Conservation (phyloP, 306 rosid genomes). For the Echinosophora koreensis region DNA sequence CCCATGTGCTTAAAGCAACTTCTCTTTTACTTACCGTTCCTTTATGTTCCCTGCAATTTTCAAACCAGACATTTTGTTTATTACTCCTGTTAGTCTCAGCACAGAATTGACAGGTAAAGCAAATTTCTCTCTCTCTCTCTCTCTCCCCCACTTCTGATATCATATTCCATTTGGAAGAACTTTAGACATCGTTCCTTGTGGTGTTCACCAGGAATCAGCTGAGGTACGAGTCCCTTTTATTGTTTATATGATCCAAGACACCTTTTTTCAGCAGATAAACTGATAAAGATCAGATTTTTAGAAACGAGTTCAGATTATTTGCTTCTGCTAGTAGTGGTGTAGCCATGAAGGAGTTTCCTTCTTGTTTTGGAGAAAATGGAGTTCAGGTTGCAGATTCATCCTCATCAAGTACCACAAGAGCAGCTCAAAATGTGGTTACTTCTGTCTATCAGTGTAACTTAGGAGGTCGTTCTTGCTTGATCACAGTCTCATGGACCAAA, state of each 20-base stretch:
- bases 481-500: slow-evolving; percentile 90
- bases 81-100: slow-evolving; percentile 35
- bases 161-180: slow-evolving; percentile 43
- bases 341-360: slow-evolving; percentile 92
- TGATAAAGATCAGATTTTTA: slow-evolving; percentile 36
- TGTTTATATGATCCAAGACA: slow-evolving; percentile 31
- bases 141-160: slow-evolving; percentile 1
- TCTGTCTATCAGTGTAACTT: slow-evolving; percentile 81
- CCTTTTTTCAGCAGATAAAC: slow-evolving; percentile 32
- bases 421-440: slow-evolving; percentile 75
- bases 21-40: slow-evolving; percentile 43
- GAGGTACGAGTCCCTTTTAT: slow-evolving; percentile 41
- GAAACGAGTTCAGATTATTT: slow-evolving; percentile 34
- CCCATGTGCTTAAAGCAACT: slow-evolving; percentile 59
- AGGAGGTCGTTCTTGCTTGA: slow-evolving; percentile 67
- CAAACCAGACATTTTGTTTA: slow-evolving; percentile 41
- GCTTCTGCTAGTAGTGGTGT: slow-evolving; percentile 1
- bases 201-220: slow-evolving; percentile 25
- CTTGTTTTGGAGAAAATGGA: slow-evolving; percentile 98
- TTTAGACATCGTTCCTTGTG: slow-evolving; percentile 37
- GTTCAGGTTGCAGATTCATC: slow-evolving; percentile 84
- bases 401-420: slow-evolving; percentile 61
- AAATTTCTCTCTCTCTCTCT: slow-evolving; percentile 42
- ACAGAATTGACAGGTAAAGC: slow-evolving; percentile 45
- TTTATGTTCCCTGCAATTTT: slow-evolving; percentile 35